Conservation (phyloP, 169 alveolate species). For the Eimeria sp. region DNA sequence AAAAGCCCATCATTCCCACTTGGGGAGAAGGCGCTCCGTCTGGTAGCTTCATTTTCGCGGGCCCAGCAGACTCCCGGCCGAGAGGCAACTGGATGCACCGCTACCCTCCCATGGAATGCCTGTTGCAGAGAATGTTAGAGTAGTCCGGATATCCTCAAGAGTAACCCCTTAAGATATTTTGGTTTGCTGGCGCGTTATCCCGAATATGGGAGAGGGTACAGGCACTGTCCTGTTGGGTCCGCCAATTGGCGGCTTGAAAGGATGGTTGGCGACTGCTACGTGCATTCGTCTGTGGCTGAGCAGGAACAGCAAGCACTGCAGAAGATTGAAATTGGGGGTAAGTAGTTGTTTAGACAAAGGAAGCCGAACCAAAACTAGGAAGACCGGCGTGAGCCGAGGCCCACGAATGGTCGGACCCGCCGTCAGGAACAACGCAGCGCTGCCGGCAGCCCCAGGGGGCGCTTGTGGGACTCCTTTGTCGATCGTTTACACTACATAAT, state of each 20-base stretch:
- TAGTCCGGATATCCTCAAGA: not conserved
- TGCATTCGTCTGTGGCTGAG: not conserved
- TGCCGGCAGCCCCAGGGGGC: constrained; percentile 26
- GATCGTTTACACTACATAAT: not conserved
- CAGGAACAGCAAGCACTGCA: not conserved
- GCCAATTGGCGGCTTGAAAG: not conserved
- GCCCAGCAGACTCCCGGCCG: not conserved
- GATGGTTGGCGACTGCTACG: not conserved
- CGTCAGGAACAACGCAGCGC: not conserved
- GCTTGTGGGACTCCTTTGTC: not conserved
- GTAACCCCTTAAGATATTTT: not conserved
- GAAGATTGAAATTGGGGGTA: not conserved
- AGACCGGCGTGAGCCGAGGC: not conserved
- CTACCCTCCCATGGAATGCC: not conserved
- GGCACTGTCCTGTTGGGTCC: not conserved
- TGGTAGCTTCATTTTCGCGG: constrained; percentile 28
- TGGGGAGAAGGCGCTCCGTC: constrained; percentile 67
- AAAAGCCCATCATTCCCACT: constrained; percentile 39
- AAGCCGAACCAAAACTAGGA: not conserved
- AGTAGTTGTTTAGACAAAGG: not conserved
- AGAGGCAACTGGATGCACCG: not conserved
- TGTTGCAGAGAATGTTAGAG: not conserved
- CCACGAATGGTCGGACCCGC: not conserved
- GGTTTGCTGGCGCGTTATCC: not conserved
- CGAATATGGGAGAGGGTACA: not conserved